Evolutionary conservation across 2,329 filamentous ascomycete species (phyloP).

Genomic region (Seiridium cupressi): DNA sequence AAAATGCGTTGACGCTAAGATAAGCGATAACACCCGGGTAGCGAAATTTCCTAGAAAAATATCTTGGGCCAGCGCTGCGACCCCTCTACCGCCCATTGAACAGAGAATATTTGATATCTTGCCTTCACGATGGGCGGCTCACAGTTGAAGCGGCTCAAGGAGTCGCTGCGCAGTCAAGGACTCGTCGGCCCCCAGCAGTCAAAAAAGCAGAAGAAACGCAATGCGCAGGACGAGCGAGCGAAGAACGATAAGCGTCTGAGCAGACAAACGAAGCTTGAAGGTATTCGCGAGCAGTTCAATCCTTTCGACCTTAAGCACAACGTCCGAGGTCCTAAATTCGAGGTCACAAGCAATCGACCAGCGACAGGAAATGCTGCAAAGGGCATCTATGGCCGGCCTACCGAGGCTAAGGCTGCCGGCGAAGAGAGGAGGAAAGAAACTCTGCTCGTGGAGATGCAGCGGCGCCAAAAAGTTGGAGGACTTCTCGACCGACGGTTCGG

Average conservation of each 20-base stretch:
- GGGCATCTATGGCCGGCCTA: slow-evolving; percentile 70
- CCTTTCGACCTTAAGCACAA: slow-evolving; percentile 92
- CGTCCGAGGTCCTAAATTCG: slow-evolving; percentile 76
- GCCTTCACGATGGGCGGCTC: slow-evolving; percentile 77
- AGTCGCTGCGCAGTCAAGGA: slow-evolving; percentile 84
- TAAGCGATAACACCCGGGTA: slow-evolving; percentile 2
- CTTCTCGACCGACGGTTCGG: slow-evolving; percentile 92
- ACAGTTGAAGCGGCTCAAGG: slow-evolving; percentile 93
- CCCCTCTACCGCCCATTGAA: neutral
- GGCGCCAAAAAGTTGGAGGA: slow-evolving; percentile 85
- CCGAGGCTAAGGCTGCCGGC: slow-evolving; percentile 78
- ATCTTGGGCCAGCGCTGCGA: neutral
- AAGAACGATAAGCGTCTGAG: slow-evolving; percentile 72
- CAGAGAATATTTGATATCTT: neutral
- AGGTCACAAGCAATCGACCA: slow-evolving; percentile 69
- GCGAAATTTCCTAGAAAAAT: slow-evolving; percentile 7
- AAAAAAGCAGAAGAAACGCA: slow-evolving; percentile 86
- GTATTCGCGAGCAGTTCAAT: slow-evolving; percentile 95
- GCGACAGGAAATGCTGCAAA: slow-evolving; percentile 50
- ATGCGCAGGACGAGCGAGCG: slow-evolving; percentile 63
- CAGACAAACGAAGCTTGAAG: slow-evolving; percentile 73
- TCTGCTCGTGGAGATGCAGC: slow-evolving; percentile 84
- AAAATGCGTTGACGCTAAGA: neutral
- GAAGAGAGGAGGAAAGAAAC: slow-evolving; percentile 87
- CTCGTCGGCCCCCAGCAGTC: slow-evolving; percentile 90